These are phyloP conservation scores for Annulohypoxylon moriforme DNA, from an alignment of 495 filamentous ascomycete species.

Conservation along the genomic window DNA sequence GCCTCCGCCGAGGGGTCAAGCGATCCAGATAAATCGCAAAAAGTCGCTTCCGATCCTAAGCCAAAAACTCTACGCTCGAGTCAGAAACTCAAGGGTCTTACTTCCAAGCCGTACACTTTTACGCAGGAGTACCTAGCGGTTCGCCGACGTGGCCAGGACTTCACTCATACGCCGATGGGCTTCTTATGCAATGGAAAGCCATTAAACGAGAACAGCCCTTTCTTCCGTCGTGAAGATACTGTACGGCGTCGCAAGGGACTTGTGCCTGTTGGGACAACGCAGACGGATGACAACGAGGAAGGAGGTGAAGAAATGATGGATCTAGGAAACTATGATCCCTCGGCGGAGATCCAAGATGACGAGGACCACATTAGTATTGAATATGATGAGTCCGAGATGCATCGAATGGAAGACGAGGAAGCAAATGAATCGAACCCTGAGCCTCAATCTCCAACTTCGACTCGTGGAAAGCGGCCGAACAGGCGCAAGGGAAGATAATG, in stretches of 20 bases:
- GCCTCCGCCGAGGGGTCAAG: neutral
- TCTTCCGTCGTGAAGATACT: constrained; percentile 52
- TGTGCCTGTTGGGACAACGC: constrained; percentile 8
- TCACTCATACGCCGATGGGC: constrained; percentile 66
- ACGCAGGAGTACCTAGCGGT: constrained; percentile 63
- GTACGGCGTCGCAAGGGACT: constrained; percentile 4
- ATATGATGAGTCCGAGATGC: constrained; percentile 38
- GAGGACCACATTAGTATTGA: constrained; percentile 35
- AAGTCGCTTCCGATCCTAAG: neutral
- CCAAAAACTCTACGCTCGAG: neutral
- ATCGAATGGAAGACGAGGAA: neutral
- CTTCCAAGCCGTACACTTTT: constrained; percentile 51
- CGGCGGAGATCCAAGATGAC: constrained; percentile 24
- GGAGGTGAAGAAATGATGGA: constrained; percentile 29
- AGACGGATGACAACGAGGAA: constrained; percentile 18
- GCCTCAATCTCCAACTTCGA: neutral
- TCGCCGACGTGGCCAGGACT: constrained; percentile 62
- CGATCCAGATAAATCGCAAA: neutral
- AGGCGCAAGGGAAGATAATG: neutral
- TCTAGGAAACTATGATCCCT: constrained; percentile 38
- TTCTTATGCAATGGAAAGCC: constrained; percentile 61
- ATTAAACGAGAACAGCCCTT: constrained; percentile 57
- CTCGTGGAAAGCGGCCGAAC: neutral
- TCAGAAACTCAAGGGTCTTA: constrained; percentile 9
- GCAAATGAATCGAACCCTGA: neutral